These are phyloP conservation scores for Danielozyma ontarioensis DNA, from an alignment of 805 yeast genomes.

Conservation along the genomic window DNA sequence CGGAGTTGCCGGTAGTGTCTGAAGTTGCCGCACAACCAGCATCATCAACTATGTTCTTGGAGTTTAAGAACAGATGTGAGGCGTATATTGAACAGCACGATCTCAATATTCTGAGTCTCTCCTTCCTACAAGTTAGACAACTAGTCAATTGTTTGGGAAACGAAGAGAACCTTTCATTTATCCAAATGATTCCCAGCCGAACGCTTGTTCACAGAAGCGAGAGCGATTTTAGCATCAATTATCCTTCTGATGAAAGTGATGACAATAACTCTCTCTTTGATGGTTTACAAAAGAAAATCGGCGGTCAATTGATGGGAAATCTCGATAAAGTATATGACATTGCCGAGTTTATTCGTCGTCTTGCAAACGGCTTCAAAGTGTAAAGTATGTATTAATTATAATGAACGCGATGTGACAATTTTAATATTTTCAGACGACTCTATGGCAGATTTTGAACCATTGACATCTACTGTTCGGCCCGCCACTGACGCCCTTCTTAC, in stretches of 20 bases:
- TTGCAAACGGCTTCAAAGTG: conserved; percentile 20
- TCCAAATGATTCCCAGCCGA: conserved; percentile 9
- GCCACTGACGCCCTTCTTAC: conserved; percentile 73
- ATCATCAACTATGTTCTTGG: conserved; percentile 1
- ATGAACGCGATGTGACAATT: background rate
- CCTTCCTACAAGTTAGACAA: conserved; percentile 6
- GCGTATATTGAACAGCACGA: conserved; percentile 4
- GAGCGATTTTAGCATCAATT: conserved; percentile 8
- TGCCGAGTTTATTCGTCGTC: conserved; percentile 14
- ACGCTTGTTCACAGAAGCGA: conserved; percentile 8
- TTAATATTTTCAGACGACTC: conserved; percentile 6
- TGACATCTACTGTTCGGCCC: conserved; percentile 76
- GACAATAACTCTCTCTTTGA: conserved; percentile 20
- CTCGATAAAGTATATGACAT: conserved; percentile 21
- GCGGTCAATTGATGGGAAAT: conserved; percentile 18
- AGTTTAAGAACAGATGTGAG: conserved; percentile 2
- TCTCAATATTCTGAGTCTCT: conserved; percentile 3
- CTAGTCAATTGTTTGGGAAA: conserved; percentile 1
- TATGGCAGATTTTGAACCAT: conserved; percentile 53
- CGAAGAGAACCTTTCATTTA: background rate
- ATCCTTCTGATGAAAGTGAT: conserved; percentile 16
- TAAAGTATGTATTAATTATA: conserved; percentile 4
- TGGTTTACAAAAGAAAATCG: conserved; percentile 15
- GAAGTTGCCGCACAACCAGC: background rate
- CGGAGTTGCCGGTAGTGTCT: no score